Conservation (phyloP, 305 asterid species). For the Ilex paraguariensis region DNA sequence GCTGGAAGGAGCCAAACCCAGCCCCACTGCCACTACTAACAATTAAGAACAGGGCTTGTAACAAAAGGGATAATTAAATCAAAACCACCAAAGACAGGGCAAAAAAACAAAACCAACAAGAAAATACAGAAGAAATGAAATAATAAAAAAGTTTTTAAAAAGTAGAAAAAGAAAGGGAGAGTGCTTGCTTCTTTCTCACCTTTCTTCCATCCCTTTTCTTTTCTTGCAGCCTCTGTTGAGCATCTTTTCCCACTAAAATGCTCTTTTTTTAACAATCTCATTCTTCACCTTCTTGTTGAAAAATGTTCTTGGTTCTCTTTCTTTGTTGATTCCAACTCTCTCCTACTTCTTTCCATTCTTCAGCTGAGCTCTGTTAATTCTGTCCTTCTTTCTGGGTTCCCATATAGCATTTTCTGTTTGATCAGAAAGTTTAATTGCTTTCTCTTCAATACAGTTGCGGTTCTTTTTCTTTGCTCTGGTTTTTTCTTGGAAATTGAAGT, state of each 20-base stretch:
- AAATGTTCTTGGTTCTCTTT: conserved; percentile 16
- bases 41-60: conserved; percentile 41
- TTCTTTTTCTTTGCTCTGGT: too few relatives aligned
- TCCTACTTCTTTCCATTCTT: conserved; percentile 41
- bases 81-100: too few relatives aligned
- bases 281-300: conserved; percentile 24
- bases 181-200: conserved; percentile 25
- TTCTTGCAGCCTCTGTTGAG: conserved; percentile 62
- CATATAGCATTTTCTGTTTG: conserved; percentile 29
- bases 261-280: conserved; percentile 29
- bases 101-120: conserved; percentile 5
- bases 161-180: not conserved
- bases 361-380: conserved; percentile 24
- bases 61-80: not conserved
- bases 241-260: conserved; percentile 47
- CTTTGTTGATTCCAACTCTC: conserved; percentile 29
- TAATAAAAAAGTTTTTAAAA: not conserved
- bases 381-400: conserved; percentile 32
- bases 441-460: too few relatives aligned
- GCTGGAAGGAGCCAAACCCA: conserved; percentile 49
- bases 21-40: conserved; percentile 50
- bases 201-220: conserved; percentile 26
- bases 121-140: conserved; percentile 3
- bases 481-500: too few relatives aligned
- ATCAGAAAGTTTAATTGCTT: too few relatives aligned